Evolutionary conservation across 2,329 filamentous ascomycete genomes (phyloP).

Genomic region (Aspergillus felis): DNA sequence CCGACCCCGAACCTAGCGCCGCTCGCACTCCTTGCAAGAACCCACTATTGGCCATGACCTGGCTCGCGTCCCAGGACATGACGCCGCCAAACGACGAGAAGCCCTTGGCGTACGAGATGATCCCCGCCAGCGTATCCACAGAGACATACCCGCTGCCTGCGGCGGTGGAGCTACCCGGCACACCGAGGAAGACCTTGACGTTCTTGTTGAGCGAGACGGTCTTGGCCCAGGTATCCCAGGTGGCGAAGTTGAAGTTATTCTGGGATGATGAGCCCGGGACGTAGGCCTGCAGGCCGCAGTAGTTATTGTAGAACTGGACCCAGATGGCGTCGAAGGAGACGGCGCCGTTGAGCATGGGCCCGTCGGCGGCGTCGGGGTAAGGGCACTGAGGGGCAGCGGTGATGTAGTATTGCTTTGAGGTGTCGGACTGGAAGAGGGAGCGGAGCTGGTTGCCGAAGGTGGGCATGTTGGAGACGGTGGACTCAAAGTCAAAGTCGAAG

Average conservation of each 20-base stretch:
- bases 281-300: constrained; percentile 58
- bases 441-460: constrained; percentile 59
- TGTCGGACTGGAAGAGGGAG: constrained; percentile 49
- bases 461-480: constrained; percentile 55
- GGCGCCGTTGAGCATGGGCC: constrained; percentile 52
- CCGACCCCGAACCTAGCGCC: constrained; percentile 23
- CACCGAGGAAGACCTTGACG: constrained; percentile 60
- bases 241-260: constrained; percentile 58
- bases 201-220: constrained; percentile 53
- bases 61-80: constrained; percentile 67
- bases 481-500: constrained; percentile 74
- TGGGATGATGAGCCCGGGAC: constrained; percentile 41
- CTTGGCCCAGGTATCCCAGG: constrained; percentile 65
- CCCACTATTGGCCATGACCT: constrained; percentile 55
- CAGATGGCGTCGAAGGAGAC: constrained; percentile 59
- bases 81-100: constrained; percentile 62
- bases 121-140: constrained; percentile 43
- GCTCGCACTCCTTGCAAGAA: constrained; percentile 48
- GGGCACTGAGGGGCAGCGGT: constrained; percentile 66
- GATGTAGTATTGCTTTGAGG: constrained; percentile 54
- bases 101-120: constrained; percentile 52
- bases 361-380: constrained; percentile 59
- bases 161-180: constrained; percentile 52
- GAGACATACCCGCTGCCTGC: constrained; percentile 56
- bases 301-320: constrained; percentile 69